Evolutionary conservation across 768 basidiomycete genomes (phyloP), one percentile per base, ranked within the genome.

Genomic region (Pleurotus tuber-regium): DNA sequence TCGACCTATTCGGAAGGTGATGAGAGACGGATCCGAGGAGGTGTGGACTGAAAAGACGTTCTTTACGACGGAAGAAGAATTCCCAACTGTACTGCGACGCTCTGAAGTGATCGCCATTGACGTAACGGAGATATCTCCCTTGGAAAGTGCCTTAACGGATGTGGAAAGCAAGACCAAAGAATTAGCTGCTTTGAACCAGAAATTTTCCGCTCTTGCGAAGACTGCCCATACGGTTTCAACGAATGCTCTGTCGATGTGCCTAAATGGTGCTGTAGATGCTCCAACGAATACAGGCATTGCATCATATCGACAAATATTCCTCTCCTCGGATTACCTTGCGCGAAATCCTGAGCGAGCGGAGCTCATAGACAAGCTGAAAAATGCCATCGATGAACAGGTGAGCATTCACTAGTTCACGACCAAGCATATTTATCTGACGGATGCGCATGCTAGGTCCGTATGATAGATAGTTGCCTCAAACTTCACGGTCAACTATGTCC

Each of bases 31-130:
- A 6, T 72, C 70, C 24, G 86, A 89, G 63, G 88, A 91, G 64
- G 66, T 78, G 1, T 97, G 93, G 93, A 69, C 86, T 0, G 94
- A 97, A 64, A 98, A 96, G 72, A 92, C 89, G 0, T 85, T 81
- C 60, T 87, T 82, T 63, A 89, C 85, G 2, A 93, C 91, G 0
- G 91, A 94, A 66, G 89, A 92, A 59, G 77, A 82, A 3, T 94
- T 95, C 70, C 96, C 96, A 0, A 94, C 93, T 0, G 89, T 98
- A 2, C 78, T 98, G 30, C 83, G 89, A 26, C 82, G 96, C 19
- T 93, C 92, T 1, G 94, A 97, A 62, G 82, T 98, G 36, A 72
- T 92, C 25, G 82, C 79, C 30, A 68, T 83, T 38, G 79, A 84
- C 38, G 70, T 86, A 16, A 72, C 82, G 44, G 89, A 95, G 64